A percentile compares a stretch with the other conserved stretches of the same genome.
phyloP scores from a whole-genome alignment of 176 grass and related monocot genomes.

The Poa pratensis region DNA sequence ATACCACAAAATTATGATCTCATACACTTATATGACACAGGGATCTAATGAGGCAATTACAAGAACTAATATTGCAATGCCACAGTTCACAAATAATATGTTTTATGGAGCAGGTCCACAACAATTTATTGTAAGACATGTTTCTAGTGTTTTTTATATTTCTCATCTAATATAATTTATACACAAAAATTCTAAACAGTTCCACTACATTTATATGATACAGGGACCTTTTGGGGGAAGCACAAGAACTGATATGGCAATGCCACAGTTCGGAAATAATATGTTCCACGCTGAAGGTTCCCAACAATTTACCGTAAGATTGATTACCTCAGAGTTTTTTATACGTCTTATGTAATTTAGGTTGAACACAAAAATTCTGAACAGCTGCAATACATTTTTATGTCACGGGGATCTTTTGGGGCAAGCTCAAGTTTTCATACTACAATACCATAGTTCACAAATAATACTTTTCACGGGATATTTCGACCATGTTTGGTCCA shows the following conservation, averaged over 20 bases:
- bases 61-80: neutral
- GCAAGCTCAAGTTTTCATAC: neutral
- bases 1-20: neutral
- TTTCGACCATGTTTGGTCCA: neutral
- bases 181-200: neutral
- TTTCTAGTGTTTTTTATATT: too few relatives aligned
- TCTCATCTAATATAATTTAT: neutral
- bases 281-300: neutral
- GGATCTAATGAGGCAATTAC: neutral
- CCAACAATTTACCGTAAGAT: too few relatives aligned
- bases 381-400: neutral
- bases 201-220: neutral
- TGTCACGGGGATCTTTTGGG: neutral
- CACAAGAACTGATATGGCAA: neutral
- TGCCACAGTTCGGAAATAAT: neutral
- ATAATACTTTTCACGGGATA: neutral
- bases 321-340: too few relatives aligned
- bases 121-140: too few relatives aligned
- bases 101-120: neutral
- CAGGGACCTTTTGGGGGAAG: too few relatives aligned
- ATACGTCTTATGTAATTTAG: neutral
- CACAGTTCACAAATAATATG: neutral
- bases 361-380: neutral
- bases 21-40: neutral
- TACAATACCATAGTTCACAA: neutral